phyloP scores from a whole-genome alignment of 1,284 basidiomycete genomes.

The Amylostereum chailletii region DNA sequence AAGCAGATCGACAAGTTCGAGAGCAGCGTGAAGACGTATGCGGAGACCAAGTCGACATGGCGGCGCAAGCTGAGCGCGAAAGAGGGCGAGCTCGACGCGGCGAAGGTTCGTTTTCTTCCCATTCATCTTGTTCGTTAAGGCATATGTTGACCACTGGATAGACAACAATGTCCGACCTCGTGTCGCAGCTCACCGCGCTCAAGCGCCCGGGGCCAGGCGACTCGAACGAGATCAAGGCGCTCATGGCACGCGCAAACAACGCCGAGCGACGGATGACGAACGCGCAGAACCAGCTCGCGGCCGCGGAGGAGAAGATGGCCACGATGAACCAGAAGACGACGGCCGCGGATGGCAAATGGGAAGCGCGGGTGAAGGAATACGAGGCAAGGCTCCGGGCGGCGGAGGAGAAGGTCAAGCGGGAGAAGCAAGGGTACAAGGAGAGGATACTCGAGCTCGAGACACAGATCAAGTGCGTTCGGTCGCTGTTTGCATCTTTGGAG shows the following conservation, averaged over 20 bases:
- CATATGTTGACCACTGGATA: constrained; percentile 19
- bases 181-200: constrained; percentile 60
- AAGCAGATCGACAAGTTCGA: constrained; percentile 94
- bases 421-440: constrained; percentile 93
- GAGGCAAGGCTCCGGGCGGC: constrained; percentile 77
- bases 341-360: constrained; percentile 81
- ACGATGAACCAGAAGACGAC: constrained; percentile 62
- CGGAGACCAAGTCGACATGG: constrained; percentile 83
- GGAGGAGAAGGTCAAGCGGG: constrained; percentile 92
- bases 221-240: constrained; percentile 61
- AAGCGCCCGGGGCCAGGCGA: constrained; percentile 63
- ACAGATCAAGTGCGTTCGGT: constrained; percentile 50
- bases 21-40: constrained; percentile 74
- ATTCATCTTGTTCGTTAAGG: background rate
- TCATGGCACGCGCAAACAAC: constrained; percentile 65
- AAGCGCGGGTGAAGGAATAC: constrained; percentile 86
- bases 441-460: constrained; percentile 60
- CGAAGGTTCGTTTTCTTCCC: constrained; percentile 46
- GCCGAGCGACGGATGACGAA: constrained; percentile 79
- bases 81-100: constrained; percentile 82
- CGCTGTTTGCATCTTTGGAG: background rate
- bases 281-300: constrained; percentile 74
- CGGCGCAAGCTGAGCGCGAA: constrained; percentile 74
- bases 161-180: constrained; percentile 71
- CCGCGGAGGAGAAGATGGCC: constrained; percentile 78